A percentile compares a stretch with the other conserved stretches of the same genome.
phyloP scores from a whole-genome alignment of 2,329 filamentous ascomycete species.

The Talaromyces marneffei region DNA sequence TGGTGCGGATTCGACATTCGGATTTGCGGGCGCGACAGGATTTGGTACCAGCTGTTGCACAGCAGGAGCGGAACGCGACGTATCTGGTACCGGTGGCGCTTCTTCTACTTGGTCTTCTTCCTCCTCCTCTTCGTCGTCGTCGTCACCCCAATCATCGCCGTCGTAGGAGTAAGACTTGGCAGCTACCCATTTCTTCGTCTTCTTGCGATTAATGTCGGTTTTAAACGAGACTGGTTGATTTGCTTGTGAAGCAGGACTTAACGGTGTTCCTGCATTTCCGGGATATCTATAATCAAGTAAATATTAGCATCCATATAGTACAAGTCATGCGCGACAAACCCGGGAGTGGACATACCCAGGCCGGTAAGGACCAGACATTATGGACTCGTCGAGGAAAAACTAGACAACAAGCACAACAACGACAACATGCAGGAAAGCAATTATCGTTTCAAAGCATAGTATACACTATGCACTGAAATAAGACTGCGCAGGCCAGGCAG shows the following conservation, averaged over 20 bases:
- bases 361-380: conserved; percentile 13
- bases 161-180: conserved; percentile 83
- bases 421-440: background rate
- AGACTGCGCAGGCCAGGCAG: background rate
- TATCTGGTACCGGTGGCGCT: conserved; percentile 18
- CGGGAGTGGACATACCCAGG: conserved; percentile 10
- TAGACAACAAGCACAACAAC: background rate
- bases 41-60: background rate
- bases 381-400: background rate
- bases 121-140: conserved; percentile 55
- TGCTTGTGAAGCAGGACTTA: conserved; percentile 24
- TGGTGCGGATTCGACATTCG: conserved; percentile 18
- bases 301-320: background rate
- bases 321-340: background rate
- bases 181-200: conserved; percentile 93
- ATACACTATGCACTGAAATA: background rate
- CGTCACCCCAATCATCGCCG: conserved; percentile 85
- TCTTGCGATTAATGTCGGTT: conserved; percentile 78
- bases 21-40: background rate
- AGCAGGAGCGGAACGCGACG: conserved; percentile 23
- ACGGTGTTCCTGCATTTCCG: conserved; percentile 20
- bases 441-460: background rate
- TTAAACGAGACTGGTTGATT: conserved; percentile 59
- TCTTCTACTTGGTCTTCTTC: conserved; percentile 28
- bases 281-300: conserved; percentile 8